phyloP scores from a whole-genome alignment of 2,329 filamentous ascomycete species.

The Ophiobolus disseminans region DNA sequence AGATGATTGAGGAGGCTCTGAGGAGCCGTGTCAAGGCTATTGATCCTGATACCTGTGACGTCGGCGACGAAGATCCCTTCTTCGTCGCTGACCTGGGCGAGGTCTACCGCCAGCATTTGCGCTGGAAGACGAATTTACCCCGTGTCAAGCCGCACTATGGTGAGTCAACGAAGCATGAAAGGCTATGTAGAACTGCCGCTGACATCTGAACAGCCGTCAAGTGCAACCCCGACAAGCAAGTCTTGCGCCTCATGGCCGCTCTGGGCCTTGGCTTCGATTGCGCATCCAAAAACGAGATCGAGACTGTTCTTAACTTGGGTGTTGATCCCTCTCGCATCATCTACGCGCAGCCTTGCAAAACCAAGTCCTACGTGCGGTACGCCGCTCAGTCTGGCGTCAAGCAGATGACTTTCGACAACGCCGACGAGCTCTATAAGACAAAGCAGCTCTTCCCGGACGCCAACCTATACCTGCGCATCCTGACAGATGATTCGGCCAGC shows the following conservation, averaged over 20 bases:
- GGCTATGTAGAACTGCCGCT: constrained; percentile 23
- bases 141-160: constrained; percentile 97
- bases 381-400: constrained; percentile 84
- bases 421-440: constrained; percentile 97
- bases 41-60: constrained; percentile 84
- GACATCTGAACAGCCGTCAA: constrained; percentile 79
- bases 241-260: constrained; percentile 84
- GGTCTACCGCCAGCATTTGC: constrained; percentile 97
- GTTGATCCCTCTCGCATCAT: constrained; percentile 91
- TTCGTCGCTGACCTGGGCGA: constrained; percentile 98
- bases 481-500: constrained; percentile 94
- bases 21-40: constrained; percentile 83
- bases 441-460: constrained; percentile 88
- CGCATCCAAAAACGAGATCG: constrained; percentile 96
- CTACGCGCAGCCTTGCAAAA: constrained; percentile 99
- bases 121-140: constrained; percentile 94
- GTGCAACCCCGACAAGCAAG: constrained; percentile 93
- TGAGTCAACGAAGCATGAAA: constrained; percentile 60
- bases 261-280: constrained; percentile 97
- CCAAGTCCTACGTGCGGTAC: constrained; percentile 94
- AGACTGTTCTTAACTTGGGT: constrained; percentile 83
- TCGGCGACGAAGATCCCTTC: constrained; percentile 96
- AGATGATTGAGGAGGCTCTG: constrained; percentile 85
- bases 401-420: constrained; percentile 99
- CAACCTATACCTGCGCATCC: constrained; percentile 91